These are phyloP conservation scores for Sanghuangporus sanghuang DNA, from an alignment of 1,284 basidiomycete species.

Conservation along the genomic window DNA sequence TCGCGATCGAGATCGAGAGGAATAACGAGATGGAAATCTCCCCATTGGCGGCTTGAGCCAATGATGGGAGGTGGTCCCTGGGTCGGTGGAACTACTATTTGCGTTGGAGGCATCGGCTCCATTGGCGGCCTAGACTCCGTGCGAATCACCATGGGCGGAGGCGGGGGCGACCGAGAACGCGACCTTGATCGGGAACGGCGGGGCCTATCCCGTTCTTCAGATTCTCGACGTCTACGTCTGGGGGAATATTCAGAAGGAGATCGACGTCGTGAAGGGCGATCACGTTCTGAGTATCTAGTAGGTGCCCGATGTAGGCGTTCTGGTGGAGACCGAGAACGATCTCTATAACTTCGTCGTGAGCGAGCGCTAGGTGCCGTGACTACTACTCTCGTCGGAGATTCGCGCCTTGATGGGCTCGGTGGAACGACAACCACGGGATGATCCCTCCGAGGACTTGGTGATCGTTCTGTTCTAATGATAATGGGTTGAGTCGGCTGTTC, in stretches of 20 bases:
- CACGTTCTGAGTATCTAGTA: background rate
- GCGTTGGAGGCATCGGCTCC: background rate
- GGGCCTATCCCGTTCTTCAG: background rate
- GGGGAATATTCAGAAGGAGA: background rate
- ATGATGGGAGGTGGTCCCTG: background rate
- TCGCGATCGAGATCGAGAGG: conserved; percentile 1
- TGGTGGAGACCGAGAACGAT: conserved; percentile 4
- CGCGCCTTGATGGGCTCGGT: background rate
- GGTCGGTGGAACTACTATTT: background rate
- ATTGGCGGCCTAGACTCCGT: background rate
- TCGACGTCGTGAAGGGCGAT: conserved; percentile 1
- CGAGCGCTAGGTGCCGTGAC: background rate
- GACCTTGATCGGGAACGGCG: background rate
- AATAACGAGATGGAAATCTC: conserved; percentile 14
- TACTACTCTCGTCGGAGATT: conserved; percentile 8
- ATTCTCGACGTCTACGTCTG: background rate
- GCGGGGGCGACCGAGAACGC: conserved; percentile 11
- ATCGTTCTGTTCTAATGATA: background rate
- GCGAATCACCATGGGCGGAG: conserved; percentile 15
- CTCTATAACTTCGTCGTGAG: background rate
- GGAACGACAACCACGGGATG: conserved; percentile 2
- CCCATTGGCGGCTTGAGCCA: background rate
- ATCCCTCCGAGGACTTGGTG: background rate
- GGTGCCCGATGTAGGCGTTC: background rate
- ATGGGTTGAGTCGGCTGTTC: background rate